Percentiles rank a stretch among this genome's conserved stretches.
Evolutionary conservation across 495 filamentous ascomycete species (phyloP).

Genomic region (Ramalina intermedia): DNA sequence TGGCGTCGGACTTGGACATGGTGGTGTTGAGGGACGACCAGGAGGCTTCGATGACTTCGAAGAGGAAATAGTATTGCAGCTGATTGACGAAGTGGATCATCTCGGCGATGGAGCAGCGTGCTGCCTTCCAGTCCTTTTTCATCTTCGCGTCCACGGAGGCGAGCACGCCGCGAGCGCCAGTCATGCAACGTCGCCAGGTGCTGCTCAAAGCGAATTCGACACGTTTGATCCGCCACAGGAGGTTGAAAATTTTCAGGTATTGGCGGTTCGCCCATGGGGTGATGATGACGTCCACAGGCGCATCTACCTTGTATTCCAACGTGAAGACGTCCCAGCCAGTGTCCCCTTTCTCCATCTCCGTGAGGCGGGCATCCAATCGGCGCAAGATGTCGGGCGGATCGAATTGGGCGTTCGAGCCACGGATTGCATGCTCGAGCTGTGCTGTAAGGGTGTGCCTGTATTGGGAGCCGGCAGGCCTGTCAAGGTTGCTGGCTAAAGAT

Average conservation of each 20-base stretch:
- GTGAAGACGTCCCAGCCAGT: slow-evolving; percentile 99
- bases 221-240: slow-evolving; percentile 95
- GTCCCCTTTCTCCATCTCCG: slow-evolving; percentile 87
- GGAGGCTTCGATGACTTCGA: slow-evolving; percentile 90
- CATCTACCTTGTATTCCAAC: slow-evolving; percentile 95
- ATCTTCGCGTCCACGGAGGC: slow-evolving; percentile 62
- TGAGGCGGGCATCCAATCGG: slow-evolving; percentile 87
- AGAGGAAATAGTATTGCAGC: slow-evolving; percentile 93
- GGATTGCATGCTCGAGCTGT: slow-evolving; percentile 93
- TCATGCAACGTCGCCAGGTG: slow-evolving; percentile 94
- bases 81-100: slow-evolving; percentile 98
- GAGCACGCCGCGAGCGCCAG: slow-evolving; percentile 84
- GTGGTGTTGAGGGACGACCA: slow-evolving; percentile 79
- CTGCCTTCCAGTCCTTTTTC: slow-evolving; percentile 74
- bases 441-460: slow-evolving; percentile 93
- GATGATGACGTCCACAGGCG: slow-evolving; percentile 93
- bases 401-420: slow-evolving; percentile 92
- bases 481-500: slow-evolving; percentile 77
- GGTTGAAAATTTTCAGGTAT: slow-evolving; percentile 98
- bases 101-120: slow-evolving; percentile 76
- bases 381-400: slow-evolving; percentile 86
- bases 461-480: slow-evolving; percentile 87
- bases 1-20: slow-evolving; percentile 67
- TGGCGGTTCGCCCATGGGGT: slow-evolving; percentile 88
- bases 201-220: slow-evolving; percentile 86